Evolutionary conservation across 108 stramenopile genomes (phyloP), one percentile per base, ranked within the genome.

Genomic region (Skeletonema costatum): DNA sequence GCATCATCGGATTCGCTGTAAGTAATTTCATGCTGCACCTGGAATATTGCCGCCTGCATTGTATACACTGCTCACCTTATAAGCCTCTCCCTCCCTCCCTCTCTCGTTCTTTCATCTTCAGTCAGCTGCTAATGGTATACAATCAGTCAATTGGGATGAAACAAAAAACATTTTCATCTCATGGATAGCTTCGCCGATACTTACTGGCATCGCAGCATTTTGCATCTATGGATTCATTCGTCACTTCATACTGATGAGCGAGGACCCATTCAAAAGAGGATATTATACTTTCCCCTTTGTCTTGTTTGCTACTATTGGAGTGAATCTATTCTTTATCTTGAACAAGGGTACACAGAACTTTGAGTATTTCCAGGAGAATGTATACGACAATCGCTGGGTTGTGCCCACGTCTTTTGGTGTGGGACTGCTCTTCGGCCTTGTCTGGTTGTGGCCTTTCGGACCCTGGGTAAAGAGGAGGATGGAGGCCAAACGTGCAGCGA

Each of bases 121-220:
- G 39, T 33, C 38, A 29, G 53, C 74, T 13, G 74, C 74, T 2
- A 42, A 75, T 42, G 78, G 82, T 33, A 72, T 66, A 31, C 67
- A 73, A 1, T 85, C 82, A 42, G 61, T 88, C 16, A 61, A 84
- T 29, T 85, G 85, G 88, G 38, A 70, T 17, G 67, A 70, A 29
- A 35, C 60, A 17, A 64, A 36, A 7, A 68, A 79, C 9, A 84
- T 90, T 38, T 74, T 87, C 48, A 77, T 74, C 14, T 77, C 74
- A 2, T 90, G 91, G 89, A 50, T 92, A 31, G 59, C 73, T 5
- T 80, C 89, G 13, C 91, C 91, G 13, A 32, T 87, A 1, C 38
- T 87, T 13, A 72, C 88, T n/a, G 88, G 86, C 8, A 30, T 76
- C 2, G 13, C 58, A 13, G 76, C 73, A 11, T 64, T 64, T 56